A percentile compares a stretch with the other conserved stretches of the same genome.
phyloP scores from a whole-genome alignment of 73 alveolate species.

The Stentor coeruleus region DNA sequence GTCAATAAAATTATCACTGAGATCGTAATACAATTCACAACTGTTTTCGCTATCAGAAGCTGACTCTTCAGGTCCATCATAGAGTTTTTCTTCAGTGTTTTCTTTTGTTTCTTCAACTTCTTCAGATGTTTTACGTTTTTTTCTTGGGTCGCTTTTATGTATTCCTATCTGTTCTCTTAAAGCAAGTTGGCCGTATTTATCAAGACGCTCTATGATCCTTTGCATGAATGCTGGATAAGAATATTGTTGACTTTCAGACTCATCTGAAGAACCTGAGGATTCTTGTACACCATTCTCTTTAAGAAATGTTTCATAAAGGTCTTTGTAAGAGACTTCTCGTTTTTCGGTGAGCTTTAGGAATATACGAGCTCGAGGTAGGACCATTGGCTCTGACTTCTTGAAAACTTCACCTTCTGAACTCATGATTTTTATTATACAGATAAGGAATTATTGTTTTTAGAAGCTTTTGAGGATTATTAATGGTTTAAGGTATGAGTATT shows the following conservation, averaged over 20 bases:
- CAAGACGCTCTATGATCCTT: constrained; percentile 18
- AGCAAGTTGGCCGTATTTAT: constrained; percentile 22
- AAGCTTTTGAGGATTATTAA: no score
- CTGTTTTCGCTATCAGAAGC: background rate
- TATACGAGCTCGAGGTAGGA: background rate
- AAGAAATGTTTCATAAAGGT: background rate
- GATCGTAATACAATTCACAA: constrained; percentile 2
- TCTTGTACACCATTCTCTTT: constrained; percentile 19
- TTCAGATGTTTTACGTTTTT: background rate
- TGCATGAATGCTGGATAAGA: constrained; percentile 21
- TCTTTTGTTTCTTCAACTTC: no score
- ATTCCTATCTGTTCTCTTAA: background rate
- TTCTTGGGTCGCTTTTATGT: constrained; percentile 10
- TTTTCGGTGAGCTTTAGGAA: background rate
- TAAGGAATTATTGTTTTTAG: no score
- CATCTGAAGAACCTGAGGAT: background rate
- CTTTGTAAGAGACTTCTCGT: constrained; percentile 23
- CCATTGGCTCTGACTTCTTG: no score
- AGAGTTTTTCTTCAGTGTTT: background rate
- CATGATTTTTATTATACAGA: no score
- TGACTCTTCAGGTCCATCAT: background rate
- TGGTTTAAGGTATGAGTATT: no score
- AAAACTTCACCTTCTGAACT: no score
- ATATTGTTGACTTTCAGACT: background rate
- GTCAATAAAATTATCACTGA: constrained; percentile 2